A percentile compares a stretch with the other conserved stretches of the same genome.
Conservation (phyloP, 805 yeast species). For the Candida pini region DNA sequence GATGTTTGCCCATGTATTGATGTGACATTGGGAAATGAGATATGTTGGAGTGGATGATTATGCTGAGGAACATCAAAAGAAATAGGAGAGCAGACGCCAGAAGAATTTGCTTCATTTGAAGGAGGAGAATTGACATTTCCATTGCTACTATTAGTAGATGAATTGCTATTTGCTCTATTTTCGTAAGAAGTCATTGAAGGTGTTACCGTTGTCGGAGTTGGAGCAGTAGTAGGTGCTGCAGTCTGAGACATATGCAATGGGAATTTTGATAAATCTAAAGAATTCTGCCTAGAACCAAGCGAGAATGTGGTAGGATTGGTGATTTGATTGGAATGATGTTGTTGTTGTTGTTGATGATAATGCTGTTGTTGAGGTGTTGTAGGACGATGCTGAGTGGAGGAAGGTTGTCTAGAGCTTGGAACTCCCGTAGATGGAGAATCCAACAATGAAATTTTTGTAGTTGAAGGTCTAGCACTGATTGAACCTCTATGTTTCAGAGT, state of each 20-base stretch:
- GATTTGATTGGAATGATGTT: neutral
- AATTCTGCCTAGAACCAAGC: neutral
- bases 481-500: slow-evolving; percentile 50
- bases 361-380: neutral
- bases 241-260: neutral
- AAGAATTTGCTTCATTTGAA: slow-evolving; percentile 3
- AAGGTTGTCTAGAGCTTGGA: slow-evolving; percentile 25
- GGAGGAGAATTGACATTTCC: neutral
- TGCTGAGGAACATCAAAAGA: slow-evolving; percentile 14
- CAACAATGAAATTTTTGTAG: slow-evolving; percentile 23
- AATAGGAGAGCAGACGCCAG: slow-evolving; percentile 14
- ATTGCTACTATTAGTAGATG: slow-evolving; percentile 1
- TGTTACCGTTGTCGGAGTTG: slow-evolving; percentile 4
- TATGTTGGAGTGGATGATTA: slow-evolving; percentile 16
- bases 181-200: slow-evolving; percentile 3
- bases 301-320: neutral
- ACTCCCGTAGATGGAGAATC: slow-evolving; percentile 22
- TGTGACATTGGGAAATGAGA: slow-evolving; percentile 20
- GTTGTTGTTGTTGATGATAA: slow-evolving; percentile 7
- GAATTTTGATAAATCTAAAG: neutral
- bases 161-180: slow-evolving; percentile 4
- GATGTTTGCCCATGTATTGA: slow-evolving; percentile 13
- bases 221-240: slow-evolving; percentile 5
- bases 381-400: slow-evolving; percentile 13
- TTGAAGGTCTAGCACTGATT: slow-evolving; percentile 47